These are phyloP conservation scores for Penicillium aurantiogriseum DNA, from an alignment of 2,329 filamentous ascomycete species.

Conservation along the genomic window DNA sequence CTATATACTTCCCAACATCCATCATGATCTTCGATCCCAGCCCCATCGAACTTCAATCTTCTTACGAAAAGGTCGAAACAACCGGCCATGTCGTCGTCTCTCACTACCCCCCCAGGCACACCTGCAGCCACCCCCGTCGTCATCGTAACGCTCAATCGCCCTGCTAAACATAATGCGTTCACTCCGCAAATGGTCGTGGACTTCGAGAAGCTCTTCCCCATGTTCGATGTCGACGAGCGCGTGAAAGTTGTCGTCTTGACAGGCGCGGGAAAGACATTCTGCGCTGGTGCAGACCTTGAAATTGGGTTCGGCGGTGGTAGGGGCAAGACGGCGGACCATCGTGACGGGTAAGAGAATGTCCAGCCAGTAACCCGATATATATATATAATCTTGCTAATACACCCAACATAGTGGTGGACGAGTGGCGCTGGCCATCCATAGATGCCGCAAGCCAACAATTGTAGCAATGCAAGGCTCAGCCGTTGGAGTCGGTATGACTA, in stretches of 20 bases:
- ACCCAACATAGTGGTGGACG: slow-evolving; percentile 29
- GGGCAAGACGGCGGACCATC: slow-evolving; percentile 46
- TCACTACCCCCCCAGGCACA: slow-evolving; percentile 46
- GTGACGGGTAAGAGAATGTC: slow-evolving; percentile 49
- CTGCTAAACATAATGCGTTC: slow-evolving; percentile 59
- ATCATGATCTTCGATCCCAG: slow-evolving; percentile 24
- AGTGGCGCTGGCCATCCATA: slow-evolving; percentile 52
- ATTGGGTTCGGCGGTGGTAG: slow-evolving; percentile 48
- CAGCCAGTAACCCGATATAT: not conserved
- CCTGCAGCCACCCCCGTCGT: slow-evolving; percentile 50
- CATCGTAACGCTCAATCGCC: slow-evolving; percentile 54
- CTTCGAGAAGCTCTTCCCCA: slow-evolving; percentile 35
- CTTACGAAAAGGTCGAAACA: slow-evolving; percentile 22
- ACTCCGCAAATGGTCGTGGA: slow-evolving; percentile 53
- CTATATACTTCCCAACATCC: not conserved
- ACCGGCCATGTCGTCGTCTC: slow-evolving; percentile 38
- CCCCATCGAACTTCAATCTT: slow-evolving; percentile 21
- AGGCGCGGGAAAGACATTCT: slow-evolving; percentile 47
- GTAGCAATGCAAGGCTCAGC: slow-evolving; percentile 56
- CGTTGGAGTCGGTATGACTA: slow-evolving; percentile 59
- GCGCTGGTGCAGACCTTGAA: slow-evolving; percentile 58
- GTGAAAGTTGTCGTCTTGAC: slow-evolving; percentile 58
- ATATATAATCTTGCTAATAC: slow-evolving; percentile 41
- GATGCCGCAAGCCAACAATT: slow-evolving; percentile 58
- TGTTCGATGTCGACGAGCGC: slow-evolving; percentile 53